phyloP scores from a whole-genome alignment of 345 rosid genomes.

The Boechera retrofracta region DNA sequence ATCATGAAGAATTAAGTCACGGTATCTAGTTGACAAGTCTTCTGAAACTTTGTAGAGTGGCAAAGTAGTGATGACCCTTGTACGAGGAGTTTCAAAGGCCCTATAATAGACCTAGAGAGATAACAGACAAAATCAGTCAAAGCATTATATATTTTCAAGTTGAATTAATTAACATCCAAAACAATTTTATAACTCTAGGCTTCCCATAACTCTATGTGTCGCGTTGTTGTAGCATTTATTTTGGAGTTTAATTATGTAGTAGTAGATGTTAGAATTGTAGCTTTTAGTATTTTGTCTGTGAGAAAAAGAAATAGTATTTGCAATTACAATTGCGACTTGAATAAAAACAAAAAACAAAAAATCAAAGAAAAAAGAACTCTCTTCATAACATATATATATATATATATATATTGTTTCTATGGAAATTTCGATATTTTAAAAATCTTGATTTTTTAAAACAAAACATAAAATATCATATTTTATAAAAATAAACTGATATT shows the following conservation, averaged over 20 bases:
- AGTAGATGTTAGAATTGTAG: slow-evolving; percentile 24
- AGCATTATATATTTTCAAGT: not conserved
- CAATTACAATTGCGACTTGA: not conserved
- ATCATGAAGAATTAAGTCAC: not conserved
- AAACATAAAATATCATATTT: too few species aligned
- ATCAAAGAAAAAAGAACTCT: not conserved
- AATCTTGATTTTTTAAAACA: too few species aligned
- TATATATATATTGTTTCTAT: not conserved
- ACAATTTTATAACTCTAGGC: not conserved
- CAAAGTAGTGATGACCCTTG: not conserved
- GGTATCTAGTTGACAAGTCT: slow-evolving; percentile 15
- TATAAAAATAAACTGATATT: not conserved
- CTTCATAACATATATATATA: too few species aligned
- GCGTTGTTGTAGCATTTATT: slow-evolving; percentile 15
- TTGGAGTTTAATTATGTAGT: not conserved
- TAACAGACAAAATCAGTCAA: slow-evolving; percentile 24
- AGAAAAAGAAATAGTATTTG: not conserved
- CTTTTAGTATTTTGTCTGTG: not conserved
- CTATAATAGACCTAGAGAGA: slow-evolving; percentile 9
- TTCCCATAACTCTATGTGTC: not conserved
- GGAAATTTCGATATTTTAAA: not conserved
- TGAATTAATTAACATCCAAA: not conserved
- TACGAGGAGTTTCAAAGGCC: slow-evolving; percentile 18
- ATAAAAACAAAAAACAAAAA: too few species aligned
- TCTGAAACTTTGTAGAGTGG: slow-evolving; percentile 7